phyloP scores from a whole-genome alignment of 768 basidiomycete genomes.

The Cantharellus anzutake region DNA sequence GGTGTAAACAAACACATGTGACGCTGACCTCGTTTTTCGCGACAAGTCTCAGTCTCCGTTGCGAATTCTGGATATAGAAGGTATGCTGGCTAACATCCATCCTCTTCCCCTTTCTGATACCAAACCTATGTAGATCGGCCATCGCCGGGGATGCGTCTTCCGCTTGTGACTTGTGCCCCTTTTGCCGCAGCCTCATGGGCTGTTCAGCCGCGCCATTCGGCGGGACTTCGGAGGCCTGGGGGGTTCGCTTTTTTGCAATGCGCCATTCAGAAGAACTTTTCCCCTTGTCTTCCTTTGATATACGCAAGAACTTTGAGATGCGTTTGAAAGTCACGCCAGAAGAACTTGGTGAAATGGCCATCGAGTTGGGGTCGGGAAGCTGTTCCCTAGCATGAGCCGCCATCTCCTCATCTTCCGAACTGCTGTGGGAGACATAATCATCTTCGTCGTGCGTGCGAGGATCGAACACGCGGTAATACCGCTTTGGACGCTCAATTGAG shows the following conservation, averaged over 20 bases:
- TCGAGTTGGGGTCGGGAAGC: neutral
- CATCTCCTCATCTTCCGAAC: neutral
- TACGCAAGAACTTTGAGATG: no score
- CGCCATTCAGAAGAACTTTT: no score
- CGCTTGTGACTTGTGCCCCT: no score
- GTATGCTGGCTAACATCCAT: constrained; percentile 76
- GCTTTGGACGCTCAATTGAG: constrained; percentile 70
- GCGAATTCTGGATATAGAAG: constrained; percentile 84
- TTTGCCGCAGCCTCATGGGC: no score
- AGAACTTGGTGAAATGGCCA: neutral
- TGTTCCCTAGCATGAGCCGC: neutral
- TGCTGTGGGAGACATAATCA: no score
- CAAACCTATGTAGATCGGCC: neutral
- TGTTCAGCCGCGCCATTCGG: no score
- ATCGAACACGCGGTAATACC: constrained; percentile 47
- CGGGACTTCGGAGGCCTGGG: no score
- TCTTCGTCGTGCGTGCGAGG: no score
- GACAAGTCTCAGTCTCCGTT: constrained; percentile 68
- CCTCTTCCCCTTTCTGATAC: constrained; percentile 28
- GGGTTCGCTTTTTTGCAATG: no score
- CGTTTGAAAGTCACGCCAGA: no score
- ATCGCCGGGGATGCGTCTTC: no score
- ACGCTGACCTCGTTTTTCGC: constrained; percentile 64
- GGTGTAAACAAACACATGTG: neutral
- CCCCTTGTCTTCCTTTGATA: no score